A percentile compares a stretch with the other conserved stretches of the same genome.
phyloP scores from a whole-genome alignment of 2,329 filamentous ascomycete genomes.

The Fusarium continuum region DNA sequence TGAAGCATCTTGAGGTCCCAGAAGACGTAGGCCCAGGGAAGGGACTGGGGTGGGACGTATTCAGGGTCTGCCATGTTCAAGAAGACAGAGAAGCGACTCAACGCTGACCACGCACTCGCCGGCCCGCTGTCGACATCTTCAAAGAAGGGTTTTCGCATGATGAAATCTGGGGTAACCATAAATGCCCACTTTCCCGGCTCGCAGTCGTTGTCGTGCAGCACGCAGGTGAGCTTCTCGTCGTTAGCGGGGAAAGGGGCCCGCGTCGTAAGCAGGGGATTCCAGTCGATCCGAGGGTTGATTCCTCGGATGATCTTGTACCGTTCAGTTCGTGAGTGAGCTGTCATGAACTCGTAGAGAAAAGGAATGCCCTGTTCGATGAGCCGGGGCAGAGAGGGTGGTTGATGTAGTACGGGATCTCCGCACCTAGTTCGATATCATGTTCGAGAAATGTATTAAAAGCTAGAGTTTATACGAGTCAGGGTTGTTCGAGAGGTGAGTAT shows the following conservation, averaged over 20 bases:
- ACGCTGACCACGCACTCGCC: not conserved
- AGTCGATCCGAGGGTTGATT: not conserved
- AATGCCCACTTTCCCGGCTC: not conserved
- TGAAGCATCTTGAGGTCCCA: conserved; percentile 22
- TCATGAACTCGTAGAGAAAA: conserved; percentile 6
- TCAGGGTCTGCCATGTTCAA: not conserved
- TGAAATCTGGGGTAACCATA: not conserved
- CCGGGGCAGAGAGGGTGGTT: not conserved
- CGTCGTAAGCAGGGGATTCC: not conserved
- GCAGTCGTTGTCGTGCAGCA: not conserved
- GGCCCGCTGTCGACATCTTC: conserved; percentile 9
- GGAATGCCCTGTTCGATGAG: not conserved
- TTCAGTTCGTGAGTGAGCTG: not conserved
- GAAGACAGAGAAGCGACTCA: not conserved
- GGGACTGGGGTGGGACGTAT: not conserved
- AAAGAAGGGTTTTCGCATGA: conserved; percentile 17
- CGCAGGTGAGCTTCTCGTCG: not conserved
- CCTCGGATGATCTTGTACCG: not conserved
- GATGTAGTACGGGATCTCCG: not conserved
- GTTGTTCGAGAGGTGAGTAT: not conserved
- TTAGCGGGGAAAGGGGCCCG: not conserved
- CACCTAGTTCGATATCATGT: conserved; percentile 8
- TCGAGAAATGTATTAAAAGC: conserved; percentile 16
- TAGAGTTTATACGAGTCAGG: not conserved
- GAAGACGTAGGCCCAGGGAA: conserved; percentile 14